phyloP scores from a whole-genome alignment of 768 basidiomycete genomes.

The Asterophora parasitica region DNA sequence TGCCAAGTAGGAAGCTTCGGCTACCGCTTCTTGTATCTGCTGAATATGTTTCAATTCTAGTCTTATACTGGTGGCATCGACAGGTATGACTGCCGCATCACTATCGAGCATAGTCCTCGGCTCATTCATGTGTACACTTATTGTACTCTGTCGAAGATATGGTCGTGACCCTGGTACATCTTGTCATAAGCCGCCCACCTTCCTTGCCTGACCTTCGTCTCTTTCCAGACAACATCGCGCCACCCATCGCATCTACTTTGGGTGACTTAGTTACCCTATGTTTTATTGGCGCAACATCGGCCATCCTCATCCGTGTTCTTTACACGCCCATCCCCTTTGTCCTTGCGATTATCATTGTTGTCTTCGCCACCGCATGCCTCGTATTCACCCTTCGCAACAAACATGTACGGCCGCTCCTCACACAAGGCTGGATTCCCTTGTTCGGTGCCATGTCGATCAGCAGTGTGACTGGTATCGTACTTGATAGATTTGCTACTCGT shows the following conservation, averaged over 20 bases:
- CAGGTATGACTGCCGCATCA: constrained; percentile 78
- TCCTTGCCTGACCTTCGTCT: background rate
- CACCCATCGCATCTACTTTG: constrained; percentile 87
- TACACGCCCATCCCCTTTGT: constrained; percentile 64
- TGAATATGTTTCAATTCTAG: constrained; percentile 31
- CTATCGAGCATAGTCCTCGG: constrained; percentile 77
- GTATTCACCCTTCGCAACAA: constrained; percentile 60
- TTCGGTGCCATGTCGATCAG: constrained; percentile 88
- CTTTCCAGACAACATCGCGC: constrained; percentile 84
- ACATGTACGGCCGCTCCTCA: constrained; percentile 66
- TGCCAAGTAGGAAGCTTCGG: constrained; percentile 1
- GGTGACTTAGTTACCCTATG: constrained; percentile 90
- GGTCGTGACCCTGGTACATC: constrained; percentile 78
- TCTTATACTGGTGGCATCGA: constrained; percentile 70
- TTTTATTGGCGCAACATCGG: constrained; percentile 72
- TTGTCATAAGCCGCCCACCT: background rate
- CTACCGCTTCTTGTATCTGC: background rate
- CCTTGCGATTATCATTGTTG: constrained; percentile 43
- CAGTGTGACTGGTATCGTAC: constrained; percentile 84
- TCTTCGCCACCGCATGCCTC: constrained; percentile 43
- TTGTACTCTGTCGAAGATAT: constrained; percentile 71
- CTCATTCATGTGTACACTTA: constrained; percentile 85
- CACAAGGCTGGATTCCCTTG: constrained; percentile 86
- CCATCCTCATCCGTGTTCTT: constrained; percentile 62
- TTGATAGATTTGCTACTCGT: constrained; percentile 82